A percentile compares a stretch with the other conserved stretches of the same genome.
phyloP scores from a whole-genome alignment of 768 basidiomycete species.

The Stropharia rugosoannulata region DNA sequence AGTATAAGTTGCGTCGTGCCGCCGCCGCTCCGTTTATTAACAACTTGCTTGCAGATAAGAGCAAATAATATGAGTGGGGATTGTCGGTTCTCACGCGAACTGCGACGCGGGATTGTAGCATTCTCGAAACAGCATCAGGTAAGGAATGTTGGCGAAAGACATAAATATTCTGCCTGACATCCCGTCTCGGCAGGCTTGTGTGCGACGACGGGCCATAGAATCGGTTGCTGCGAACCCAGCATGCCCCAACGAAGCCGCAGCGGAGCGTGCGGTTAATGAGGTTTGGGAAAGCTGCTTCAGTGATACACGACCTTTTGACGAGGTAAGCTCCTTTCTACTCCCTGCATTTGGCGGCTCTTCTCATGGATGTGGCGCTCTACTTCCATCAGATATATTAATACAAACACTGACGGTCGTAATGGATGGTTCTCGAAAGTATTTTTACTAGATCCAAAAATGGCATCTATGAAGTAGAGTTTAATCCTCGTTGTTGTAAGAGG shows the following conservation, averaged over 20 bases:
- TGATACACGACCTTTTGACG: conserved; percentile 96
- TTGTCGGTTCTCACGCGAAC: conserved; percentile 83
- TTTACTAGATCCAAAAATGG: not conserved
- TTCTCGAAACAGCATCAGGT: conserved; percentile 97
- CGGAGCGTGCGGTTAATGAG: conserved; percentile 90
- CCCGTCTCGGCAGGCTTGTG: conserved; percentile 64
- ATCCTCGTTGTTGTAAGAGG: too few species aligned
- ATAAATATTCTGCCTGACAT: conserved; percentile 6
- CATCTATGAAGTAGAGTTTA: too few species aligned
- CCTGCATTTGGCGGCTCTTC: conserved; percentile 3
- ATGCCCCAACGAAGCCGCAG: conserved; percentile 73
- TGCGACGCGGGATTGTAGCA: conserved; percentile 69
- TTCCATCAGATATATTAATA: conserved; percentile 19
- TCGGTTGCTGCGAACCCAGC: conserved; percentile 81
- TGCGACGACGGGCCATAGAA: conserved; percentile 80
- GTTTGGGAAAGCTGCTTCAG: conserved; percentile 97
- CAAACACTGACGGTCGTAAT: not conserved
- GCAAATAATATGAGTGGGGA: conserved; percentile 94
- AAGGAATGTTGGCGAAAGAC: conserved; percentile 7
- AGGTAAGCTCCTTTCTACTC: conserved; percentile 47
- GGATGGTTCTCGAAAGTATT: not conserved
- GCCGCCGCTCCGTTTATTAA: not conserved
- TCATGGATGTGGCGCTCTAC: conserved; percentile 12
- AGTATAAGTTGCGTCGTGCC: conserved; percentile 22
- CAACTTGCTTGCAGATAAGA: conserved; percentile 64